Evolutionary conservation across 2,329 filamentous ascomycete genomes (phyloP), one percentile per base, ranked within the genome.

Genomic region (Penicillium palitans): DNA sequence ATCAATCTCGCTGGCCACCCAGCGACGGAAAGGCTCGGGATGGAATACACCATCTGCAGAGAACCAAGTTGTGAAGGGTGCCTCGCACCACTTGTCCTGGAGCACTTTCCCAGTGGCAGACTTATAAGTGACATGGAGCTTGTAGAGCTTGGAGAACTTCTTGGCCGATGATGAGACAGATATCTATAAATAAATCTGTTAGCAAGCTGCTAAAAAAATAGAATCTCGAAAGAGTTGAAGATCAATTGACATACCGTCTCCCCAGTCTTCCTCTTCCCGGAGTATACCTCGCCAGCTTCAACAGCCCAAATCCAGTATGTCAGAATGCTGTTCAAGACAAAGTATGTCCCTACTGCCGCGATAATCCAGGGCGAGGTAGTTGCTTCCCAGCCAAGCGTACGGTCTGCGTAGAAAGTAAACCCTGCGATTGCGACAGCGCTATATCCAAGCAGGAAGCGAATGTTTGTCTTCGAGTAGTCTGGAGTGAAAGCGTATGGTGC

Each of bases 341-440:
- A 87, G 79, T 99, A 99, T 17, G 88, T 72, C 12, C 83, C 81
- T 5, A 98, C 93, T 4, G 95, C 93, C 40, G 82, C 84, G 3
- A 90, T 84, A 0, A 93, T 96, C 79, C 87, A 93, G 63, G 83
- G 79, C 3, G 74, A 75, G 76, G 95, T 96, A 19, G 93, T 96
- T 61, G 78, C 81, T 63, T 96, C 91, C 83, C 95, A 98, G 67
- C 93, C 93, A 48, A 92, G 81, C 72, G 90, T 91, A 80, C 91
- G 96, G 82, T 99, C 95, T 79, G 91, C 93, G 62, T 86, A 87
- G 81, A 98, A 98, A 68, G 91, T 92, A 61, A 86, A 89, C 24
- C 83, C 93, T 19, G 91, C 89, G 61, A 97, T 87, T 59, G 83
- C 74, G 69, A 98, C 92, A 60, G 92, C 90, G 21, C 82, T 77